Conservation (phyloP, 148 eudicot species). For the Amaranthus palmeri region DNA sequence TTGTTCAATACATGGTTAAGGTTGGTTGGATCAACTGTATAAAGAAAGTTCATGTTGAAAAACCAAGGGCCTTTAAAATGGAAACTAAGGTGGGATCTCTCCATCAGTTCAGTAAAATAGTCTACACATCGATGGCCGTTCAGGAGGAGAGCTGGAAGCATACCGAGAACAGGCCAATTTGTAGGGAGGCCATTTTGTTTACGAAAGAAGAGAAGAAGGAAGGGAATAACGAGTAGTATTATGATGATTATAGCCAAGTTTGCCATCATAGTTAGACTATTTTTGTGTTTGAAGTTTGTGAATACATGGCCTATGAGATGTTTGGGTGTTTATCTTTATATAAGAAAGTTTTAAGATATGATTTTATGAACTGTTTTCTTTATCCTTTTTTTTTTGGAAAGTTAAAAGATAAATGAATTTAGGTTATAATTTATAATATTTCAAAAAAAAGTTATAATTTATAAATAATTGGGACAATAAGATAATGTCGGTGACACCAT, state of each 20-base stretch:
- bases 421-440: too few species aligned
- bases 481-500: too few species aligned
- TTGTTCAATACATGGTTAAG: constrained; percentile 45
- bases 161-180: constrained; percentile 48
- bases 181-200: constrained; percentile 29
- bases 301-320: too few species aligned
- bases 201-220: constrained; percentile 8
- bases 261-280: not conserved
- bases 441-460: too few species aligned
- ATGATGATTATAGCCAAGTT: not conserved
- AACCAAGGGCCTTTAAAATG: constrained; percentile 54
- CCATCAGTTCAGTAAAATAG: constrained; percentile 4
- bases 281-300: too few species aligned
- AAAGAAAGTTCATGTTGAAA: constrained; percentile 32
- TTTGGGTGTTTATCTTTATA: too few species aligned
- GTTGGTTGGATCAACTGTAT: constrained; percentile 37
- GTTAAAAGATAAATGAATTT: too few species aligned
- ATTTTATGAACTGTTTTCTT: too few species aligned
- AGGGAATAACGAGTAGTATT: not conserved
- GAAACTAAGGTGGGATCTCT: constrained; percentile 21
- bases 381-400: too few species aligned
- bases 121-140: constrained; percentile 30
- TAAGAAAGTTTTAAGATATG: too few species aligned
- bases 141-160: constrained; percentile 40
- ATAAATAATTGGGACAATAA: too few species aligned